A percentile compares a stretch with the other conserved stretches of the same genome.
These are phyloP conservation scores for Ogataea siamensis DNA, from an alignment of 805 yeast genomes.

Conservation along the genomic window DNA sequence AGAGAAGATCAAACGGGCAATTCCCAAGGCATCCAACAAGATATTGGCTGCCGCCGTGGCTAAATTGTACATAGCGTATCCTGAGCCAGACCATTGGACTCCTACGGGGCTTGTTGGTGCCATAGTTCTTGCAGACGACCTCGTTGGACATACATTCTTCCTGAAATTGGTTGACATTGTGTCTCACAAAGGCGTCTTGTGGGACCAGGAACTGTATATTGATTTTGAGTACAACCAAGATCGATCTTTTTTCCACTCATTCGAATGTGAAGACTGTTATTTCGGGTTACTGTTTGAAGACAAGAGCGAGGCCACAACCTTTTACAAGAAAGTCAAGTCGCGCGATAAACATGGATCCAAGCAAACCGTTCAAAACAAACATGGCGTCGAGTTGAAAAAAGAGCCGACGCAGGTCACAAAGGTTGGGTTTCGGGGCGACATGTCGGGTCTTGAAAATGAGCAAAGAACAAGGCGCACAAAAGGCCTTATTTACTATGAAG, in stretches of 20 bases:
- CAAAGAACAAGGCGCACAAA: slow-evolving; percentile 55
- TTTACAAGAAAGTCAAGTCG: slow-evolving; percentile 69
- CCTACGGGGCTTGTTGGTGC: slow-evolving; percentile 92
- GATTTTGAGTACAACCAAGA: slow-evolving; percentile 91
- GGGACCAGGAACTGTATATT: slow-evolving; percentile 96
- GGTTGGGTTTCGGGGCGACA: slow-evolving; percentile 69
- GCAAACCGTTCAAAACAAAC: slow-evolving; percentile 80
- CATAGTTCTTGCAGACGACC: slow-evolving; percentile 79
- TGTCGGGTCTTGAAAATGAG: slow-evolving; percentile 36
- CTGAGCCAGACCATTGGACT: slow-evolving; percentile 76
- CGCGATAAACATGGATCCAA: slow-evolving; percentile 84
- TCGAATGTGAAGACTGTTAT: slow-evolving; percentile 86
- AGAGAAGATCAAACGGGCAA: slow-evolving; percentile 82
- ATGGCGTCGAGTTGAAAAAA: slow-evolving; percentile 78
- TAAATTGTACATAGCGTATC: slow-evolving; percentile 84
- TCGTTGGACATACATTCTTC: slow-evolving; percentile 92
- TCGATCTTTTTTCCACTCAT: slow-evolving; percentile 89
- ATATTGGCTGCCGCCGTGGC: slow-evolving; percentile 90
- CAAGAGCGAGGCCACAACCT: slow-evolving; percentile 80
- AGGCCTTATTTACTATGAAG: slow-evolving; percentile 71
- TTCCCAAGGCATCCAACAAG: slow-evolving; percentile 86
- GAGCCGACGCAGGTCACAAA: slow-evolving; percentile 37
- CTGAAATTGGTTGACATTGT: slow-evolving; percentile 82
- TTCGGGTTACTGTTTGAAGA: slow-evolving; percentile 90
- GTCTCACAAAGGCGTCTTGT: slow-evolving; percentile 81